A percentile compares a stretch with the other conserved stretches of the same genome.
Evolutionary conservation across 108 stramenopile genomes (phyloP).

Genomic region (Epipyxis sp.): DNA sequence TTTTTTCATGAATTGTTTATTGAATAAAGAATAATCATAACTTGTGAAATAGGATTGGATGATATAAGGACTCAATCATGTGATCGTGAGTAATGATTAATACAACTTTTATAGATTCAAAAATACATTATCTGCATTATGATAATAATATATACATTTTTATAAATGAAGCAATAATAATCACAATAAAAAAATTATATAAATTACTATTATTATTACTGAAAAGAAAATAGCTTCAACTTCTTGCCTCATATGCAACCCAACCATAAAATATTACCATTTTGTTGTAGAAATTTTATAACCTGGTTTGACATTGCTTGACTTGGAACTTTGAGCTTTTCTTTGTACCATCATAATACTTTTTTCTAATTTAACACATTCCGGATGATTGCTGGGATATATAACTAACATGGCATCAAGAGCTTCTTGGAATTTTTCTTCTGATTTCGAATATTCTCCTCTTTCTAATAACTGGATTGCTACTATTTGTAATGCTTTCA

Average conservation of each 20-base stretch:
- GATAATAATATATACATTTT: too few species aligned
- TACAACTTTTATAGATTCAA: too few species aligned
- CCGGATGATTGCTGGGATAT: conserved; percentile 12
- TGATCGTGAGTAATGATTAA: too few species aligned
- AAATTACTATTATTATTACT: not conserved
- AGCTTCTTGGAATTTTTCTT: not conserved
- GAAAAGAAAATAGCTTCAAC: not conserved
- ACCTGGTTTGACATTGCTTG: not conserved
- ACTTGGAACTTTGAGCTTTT: not conserved
- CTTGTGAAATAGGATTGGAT: too few species aligned
- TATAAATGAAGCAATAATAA: too few species aligned
- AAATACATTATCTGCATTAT: too few species aligned
- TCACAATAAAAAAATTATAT: too few species aligned
- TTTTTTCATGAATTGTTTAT: too few species aligned
- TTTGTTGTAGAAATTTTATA: not conserved
- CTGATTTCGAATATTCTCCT: not conserved
- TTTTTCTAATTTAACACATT: conserved; percentile 22
- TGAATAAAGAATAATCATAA: too few species aligned
- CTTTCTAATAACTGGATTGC: not conserved
- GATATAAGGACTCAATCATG: too few species aligned
- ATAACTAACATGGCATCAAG: not conserved
- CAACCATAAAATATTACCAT: not conserved
- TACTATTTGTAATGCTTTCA: not conserved
- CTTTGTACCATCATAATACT: conserved; percentile 8
- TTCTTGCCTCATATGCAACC: not conserved